These are phyloP conservation scores for Globisporangium orthogonon DNA, from an alignment of 352 stramenopile genomes.

Conservation along the genomic window DNA sequence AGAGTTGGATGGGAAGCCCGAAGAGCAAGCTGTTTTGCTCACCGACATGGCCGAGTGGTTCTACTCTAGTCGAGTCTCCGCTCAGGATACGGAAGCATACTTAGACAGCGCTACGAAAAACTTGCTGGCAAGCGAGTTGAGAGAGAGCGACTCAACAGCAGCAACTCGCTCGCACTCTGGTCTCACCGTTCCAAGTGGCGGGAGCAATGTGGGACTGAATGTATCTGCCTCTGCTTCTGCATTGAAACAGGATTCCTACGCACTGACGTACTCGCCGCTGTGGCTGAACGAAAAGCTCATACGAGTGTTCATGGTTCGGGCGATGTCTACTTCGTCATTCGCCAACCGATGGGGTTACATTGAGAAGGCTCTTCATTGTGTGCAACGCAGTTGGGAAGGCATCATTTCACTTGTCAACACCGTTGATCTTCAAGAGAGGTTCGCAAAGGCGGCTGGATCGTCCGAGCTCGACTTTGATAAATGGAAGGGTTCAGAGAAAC, in stretches of 20 bases:
- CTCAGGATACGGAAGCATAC: conserved; percentile 45
- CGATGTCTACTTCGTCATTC: conserved; percentile 20
- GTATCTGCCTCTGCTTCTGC: not conserved
- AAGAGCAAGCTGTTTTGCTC: conserved; percentile 59
- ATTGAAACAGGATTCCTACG: conserved; percentile 4
- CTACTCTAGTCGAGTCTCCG: conserved; percentile 55
- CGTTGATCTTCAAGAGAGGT: conserved; percentile 29
- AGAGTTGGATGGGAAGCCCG: conserved; percentile 43
- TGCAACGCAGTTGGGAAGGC: conserved; percentile 42
- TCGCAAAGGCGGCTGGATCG: conserved; percentile 17
- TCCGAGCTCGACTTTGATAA: conserved; percentile 37
- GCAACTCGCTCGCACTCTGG: not conserved
- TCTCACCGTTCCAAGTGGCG: not conserved
- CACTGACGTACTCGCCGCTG: conserved; percentile 21
- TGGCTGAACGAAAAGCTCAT: conserved; percentile 62
- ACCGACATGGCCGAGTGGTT: conserved; percentile 87
- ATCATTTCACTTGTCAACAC: conserved; percentile 41
- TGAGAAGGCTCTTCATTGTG: conserved; percentile 30
- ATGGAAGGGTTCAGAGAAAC: conserved; percentile 41
- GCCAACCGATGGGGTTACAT: conserved; percentile 27
- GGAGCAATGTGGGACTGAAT: not conserved
- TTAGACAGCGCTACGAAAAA: conserved; percentile 45
- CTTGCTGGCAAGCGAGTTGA: conserved; percentile 29
- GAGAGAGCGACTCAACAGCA: not conserved
- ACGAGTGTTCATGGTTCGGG: conserved; percentile 43